Conservation (phyloP, 805 yeast species). For the Ogataea populi-albae region DNA sequence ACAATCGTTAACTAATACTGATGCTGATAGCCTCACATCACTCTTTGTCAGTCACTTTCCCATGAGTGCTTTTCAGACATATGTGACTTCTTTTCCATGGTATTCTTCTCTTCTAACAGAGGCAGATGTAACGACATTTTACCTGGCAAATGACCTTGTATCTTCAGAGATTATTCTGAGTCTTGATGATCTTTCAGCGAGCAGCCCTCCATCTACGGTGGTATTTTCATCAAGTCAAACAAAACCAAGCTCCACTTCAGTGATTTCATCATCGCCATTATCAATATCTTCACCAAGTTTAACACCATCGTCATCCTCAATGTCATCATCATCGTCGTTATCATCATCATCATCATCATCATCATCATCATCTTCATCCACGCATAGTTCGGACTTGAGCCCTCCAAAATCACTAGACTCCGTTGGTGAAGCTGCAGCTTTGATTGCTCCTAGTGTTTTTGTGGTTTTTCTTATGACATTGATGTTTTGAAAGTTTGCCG, state of each 20-base stretch:
- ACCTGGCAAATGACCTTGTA: conserved; percentile 29
- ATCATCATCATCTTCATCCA: no score
- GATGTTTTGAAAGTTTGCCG: no score
- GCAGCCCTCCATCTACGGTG: conserved; percentile 2
- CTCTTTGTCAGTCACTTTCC: conserved; percentile 31
- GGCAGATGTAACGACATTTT: conserved; percentile 26
- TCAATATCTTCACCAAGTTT: neutral
- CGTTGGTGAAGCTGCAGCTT: neutral
- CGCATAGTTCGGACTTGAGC: no score
- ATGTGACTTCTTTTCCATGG: conserved; percentile 35
- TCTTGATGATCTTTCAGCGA: conserved; percentile 3
- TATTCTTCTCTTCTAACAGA: conserved; percentile 25
- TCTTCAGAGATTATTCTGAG: conserved; percentile 17
- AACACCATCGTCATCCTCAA: neutral
- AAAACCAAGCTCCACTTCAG: neutral
- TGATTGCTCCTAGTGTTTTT: conserved; percentile 1
- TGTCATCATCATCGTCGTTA: conserved; percentile 1
- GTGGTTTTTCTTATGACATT: neutral
- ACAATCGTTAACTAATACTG: conserved; percentile 17
- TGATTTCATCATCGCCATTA: neutral
- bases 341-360: neutral
- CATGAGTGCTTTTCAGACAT: conserved; percentile 31
- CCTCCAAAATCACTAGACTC: neutral
- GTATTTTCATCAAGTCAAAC: no score
- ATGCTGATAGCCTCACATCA: conserved; percentile 23